Evolutionary conservation across 306 rosid species (phyloP).

Genomic region (Lathyrus sativus): DNA sequence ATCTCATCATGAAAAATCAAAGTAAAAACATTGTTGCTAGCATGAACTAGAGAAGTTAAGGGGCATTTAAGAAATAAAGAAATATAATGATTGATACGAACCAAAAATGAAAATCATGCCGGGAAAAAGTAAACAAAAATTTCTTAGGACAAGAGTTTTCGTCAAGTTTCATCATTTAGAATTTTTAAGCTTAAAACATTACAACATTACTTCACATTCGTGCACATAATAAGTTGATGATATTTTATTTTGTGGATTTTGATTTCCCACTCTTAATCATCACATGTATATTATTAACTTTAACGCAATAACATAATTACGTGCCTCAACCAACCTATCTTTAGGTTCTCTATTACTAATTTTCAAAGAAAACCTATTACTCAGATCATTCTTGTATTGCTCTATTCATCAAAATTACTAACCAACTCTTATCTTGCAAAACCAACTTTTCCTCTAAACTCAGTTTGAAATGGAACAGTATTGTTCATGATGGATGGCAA

Average conservation of each 20-base stretch:
- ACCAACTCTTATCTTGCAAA: too few species aligned
- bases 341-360: too few species aligned
- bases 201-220: not conserved
- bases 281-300: conserved; percentile 4
- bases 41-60: conserved; percentile 5
- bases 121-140: not conserved
- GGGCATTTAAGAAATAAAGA: not conserved
- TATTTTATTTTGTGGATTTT: conserved; percentile 12
- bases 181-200: conserved; percentile 2
- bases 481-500: too few species aligned
- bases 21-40: not conserved
- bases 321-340: too few species aligned
- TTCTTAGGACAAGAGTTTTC: not conserved
- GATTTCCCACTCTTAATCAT: conserved; percentile 9
- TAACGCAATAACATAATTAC: not conserved
- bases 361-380: too few species aligned
- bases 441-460: not conserved
- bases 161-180: conserved; percentile 17
- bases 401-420: too few species aligned
- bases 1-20: not conserved
- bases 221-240: not conserved
- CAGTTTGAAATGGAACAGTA: not conserved
- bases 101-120: conserved; percentile 23
- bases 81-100: conserved; percentile 3
- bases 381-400: too few species aligned